Percentiles rank a stretch among this genome's conserved stretches.
Evolutionary conservation across 2,329 filamentous ascomycete genomes (phyloP).

Genomic region (Epichloe gansuensis): DNA sequence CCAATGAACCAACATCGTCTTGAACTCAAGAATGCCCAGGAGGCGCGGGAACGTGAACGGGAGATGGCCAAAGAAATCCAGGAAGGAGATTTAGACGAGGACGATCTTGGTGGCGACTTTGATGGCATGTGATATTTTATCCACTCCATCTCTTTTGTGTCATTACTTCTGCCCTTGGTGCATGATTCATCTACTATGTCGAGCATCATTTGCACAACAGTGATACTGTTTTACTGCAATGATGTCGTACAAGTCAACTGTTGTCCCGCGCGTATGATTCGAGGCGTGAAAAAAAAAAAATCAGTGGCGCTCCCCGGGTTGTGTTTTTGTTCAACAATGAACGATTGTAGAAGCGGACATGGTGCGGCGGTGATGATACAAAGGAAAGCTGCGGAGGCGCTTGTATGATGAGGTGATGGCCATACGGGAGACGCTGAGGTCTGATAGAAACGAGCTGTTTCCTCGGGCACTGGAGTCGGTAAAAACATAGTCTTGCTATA

Average conservation of each 20-base stretch:
- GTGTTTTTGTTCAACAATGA: background rate
- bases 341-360: background rate
- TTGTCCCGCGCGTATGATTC: background rate
- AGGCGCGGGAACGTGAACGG: slow-evolving; percentile 89
- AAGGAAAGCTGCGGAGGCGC: background rate
- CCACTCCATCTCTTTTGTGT: slow-evolving; percentile 5
- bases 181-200: background rate
- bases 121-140: slow-evolving; percentile 64
- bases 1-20: slow-evolving; percentile 98
- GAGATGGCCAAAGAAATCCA: slow-evolving; percentile 99
- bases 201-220: background rate
- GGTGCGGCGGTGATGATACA: background rate
- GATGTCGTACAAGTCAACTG: background rate
- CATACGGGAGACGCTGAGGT: background rate
- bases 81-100: slow-evolving; percentile 91
- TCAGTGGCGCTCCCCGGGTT: background rate
- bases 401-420: slow-evolving; percentile 1
- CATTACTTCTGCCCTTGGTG: slow-evolving; percentile 7
- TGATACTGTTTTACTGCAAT: background rate
- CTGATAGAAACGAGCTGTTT: slow-evolving; percentile 1
- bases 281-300: background rate
- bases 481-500: background rate
- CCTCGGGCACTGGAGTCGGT: background rate
- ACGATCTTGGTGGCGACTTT: slow-evolving; percentile 90
- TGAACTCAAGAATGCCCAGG: slow-evolving; percentile 95